Percentiles rank a stretch among this genome's conserved stretches.
Evolutionary conservation across 1,139 yeast genomes (phyloP).

Genomic region (Tardiomyces depauwii): DNA sequence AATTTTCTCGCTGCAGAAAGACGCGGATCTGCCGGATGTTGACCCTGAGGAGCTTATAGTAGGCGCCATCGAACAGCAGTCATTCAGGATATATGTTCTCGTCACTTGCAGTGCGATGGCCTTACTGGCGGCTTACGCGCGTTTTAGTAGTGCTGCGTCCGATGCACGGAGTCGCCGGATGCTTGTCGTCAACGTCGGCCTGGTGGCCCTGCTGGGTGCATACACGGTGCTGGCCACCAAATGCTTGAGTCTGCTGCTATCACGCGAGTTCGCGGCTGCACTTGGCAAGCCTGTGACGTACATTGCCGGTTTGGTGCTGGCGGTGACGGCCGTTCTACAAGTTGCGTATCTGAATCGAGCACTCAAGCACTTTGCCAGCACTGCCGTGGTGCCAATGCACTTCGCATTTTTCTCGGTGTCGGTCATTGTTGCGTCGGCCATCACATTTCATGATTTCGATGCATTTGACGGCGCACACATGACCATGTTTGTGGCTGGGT

Average conservation of each 20-base stretch:
- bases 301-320: slow-evolving; percentile 20
- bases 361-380: slow-evolving; percentile 29
- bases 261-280: slow-evolving; percentile 20
- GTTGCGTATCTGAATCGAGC: slow-evolving; percentile 29
- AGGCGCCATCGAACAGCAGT: slow-evolving; percentile 16
- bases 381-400: slow-evolving; percentile 36
- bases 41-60: slow-evolving; percentile 22
- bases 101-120: slow-evolving; percentile 11
- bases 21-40: slow-evolving; percentile 7
- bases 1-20: slow-evolving; percentile 22
- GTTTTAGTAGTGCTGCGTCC: neutral
- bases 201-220: slow-evolving; percentile 36
- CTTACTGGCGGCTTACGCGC: slow-evolving; percentile 6
- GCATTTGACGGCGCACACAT: slow-evolving; percentile 15
- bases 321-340: slow-evolving; percentile 29
- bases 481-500: slow-evolving; percentile 24
- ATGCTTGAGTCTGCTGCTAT: slow-evolving; percentile 26
- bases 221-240: slow-evolving; percentile 34
- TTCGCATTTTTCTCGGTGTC: slow-evolving; percentile 34
- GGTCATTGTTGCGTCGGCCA: slow-evolving; percentile 31
- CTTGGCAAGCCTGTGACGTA: slow-evolving; percentile 23
- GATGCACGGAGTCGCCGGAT: neutral
- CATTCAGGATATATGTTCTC: slow-evolving; percentile 19
- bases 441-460: slow-evolving; percentile 31
- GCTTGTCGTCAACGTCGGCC: slow-evolving; percentile 18